Evolutionary conservation across 139 green algal genomes (phyloP).

Genomic region (Volvox africanus): DNA sequence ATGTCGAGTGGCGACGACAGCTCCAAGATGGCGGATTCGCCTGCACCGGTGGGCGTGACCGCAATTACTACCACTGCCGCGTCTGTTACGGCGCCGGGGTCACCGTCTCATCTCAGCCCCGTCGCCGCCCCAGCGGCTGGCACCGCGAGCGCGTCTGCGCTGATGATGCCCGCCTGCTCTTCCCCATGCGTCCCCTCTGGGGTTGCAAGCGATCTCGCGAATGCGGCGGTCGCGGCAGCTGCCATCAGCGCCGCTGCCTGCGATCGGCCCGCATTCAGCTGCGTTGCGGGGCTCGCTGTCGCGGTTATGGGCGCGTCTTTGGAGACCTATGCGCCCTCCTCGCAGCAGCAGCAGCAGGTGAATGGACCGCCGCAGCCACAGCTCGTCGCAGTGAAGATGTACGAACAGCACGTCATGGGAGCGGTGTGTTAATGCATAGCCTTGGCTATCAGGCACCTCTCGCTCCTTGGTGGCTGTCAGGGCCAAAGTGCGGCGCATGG

Average conservation of each 20-base stretch:
- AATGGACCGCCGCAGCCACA: not conserved
- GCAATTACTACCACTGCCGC: not conserved
- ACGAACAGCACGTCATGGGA: not conserved
- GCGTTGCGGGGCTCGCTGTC: conserved; percentile 21
- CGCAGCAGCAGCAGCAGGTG: too few relatives aligned
- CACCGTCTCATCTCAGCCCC: not conserved
- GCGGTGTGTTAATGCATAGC: too few relatives aligned
- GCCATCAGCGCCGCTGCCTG: not conserved
- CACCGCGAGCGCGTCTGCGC: not conserved
- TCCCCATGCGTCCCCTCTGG: not conserved
- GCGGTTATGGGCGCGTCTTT: not conserved
- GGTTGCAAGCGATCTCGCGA: not conserved
- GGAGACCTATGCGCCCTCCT: not conserved
- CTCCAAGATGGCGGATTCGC: not conserved
- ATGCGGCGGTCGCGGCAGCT: not conserved
- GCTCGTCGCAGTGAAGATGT: not conserved
- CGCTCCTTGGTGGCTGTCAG: not conserved
- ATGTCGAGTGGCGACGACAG: conserved; percentile 23
- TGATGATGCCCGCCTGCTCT: not conserved
- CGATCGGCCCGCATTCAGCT: not conserved
- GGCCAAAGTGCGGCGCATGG: not conserved
- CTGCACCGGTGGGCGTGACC: too few relatives aligned
- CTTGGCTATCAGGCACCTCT: not conserved
- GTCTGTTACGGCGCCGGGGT: not conserved
- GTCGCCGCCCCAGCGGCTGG: not conserved